Evolutionary conservation across 1,284 basidiomycete species (phyloP).

Genomic region (Apiotrichum gracile): DNA sequence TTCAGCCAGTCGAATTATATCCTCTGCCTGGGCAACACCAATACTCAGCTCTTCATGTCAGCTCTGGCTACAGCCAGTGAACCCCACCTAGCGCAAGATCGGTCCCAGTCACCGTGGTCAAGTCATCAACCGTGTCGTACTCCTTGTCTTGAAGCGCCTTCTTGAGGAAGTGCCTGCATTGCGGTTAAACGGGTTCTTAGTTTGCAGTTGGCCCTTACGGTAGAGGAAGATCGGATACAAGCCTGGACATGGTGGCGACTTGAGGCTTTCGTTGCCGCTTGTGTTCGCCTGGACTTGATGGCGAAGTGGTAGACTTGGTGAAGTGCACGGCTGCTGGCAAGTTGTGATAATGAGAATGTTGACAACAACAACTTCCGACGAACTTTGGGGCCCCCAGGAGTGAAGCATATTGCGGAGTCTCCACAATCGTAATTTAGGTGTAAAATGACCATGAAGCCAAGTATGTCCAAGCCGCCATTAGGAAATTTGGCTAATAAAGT

Average conservation of each 20-base stretch:
- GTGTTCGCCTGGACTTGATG: too few relatives aligned
- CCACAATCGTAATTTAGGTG: too few relatives aligned
- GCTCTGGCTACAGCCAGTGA: too few relatives aligned
- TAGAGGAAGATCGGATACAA: slow-evolving; percentile 10
- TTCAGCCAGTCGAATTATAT: slow-evolving; percentile 25
- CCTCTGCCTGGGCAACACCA: slow-evolving; percentile 22
- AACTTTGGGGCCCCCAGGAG: too few relatives aligned
- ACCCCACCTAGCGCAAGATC: slow-evolving; percentile 38
- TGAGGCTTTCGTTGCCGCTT: background rate
- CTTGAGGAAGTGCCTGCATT: slow-evolving; percentile 28
- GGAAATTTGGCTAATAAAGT: background rate
- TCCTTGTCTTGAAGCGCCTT: slow-evolving; percentile 33
- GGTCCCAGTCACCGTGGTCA: slow-evolving; percentile 12
- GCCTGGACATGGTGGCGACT: background rate
- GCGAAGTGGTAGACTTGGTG: too few relatives aligned
- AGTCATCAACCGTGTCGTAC: slow-evolving; percentile 29
- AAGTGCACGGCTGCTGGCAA: too few relatives aligned
- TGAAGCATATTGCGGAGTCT: too few relatives aligned
- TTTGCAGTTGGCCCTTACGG: background rate
- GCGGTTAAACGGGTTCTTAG: background rate
- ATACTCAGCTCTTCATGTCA: slow-evolving; percentile 31
- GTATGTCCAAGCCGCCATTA: too few relatives aligned
- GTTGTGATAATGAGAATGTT: too few relatives aligned
- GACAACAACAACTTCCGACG: too few relatives aligned
- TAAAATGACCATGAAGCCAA: too few relatives aligned